Evolutionary conservation across 768 basidiomycete genomes (phyloP).

Genomic region (Rhizopogon salebrosus): DNA sequence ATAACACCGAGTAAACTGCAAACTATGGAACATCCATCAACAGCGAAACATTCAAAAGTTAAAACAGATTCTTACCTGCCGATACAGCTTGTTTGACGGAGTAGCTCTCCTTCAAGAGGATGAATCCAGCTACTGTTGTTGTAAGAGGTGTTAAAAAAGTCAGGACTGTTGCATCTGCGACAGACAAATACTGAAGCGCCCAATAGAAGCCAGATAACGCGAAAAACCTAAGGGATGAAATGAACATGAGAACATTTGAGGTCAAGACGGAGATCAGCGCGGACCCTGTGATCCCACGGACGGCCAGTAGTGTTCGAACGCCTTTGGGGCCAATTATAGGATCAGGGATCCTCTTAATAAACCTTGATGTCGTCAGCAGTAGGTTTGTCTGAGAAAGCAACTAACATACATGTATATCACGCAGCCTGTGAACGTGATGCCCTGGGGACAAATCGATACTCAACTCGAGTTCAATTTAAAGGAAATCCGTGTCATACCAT

Average conservation of each 20-base stretch:
- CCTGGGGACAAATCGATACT: slow-evolving; percentile 23
- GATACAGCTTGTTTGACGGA: slow-evolving; percentile 51
- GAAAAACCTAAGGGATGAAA: slow-evolving; percentile 53
- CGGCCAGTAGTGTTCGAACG: slow-evolving; percentile 50
- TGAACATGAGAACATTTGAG: not conserved
- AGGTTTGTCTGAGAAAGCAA: not conserved
- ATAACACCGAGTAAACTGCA: slow-evolving; percentile 72
- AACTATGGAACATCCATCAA: slow-evolving; percentile 27
- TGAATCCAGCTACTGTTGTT: slow-evolving; percentile 55
- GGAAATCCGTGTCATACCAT: slow-evolving; percentile 43
- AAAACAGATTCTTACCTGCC: slow-evolving; percentile 30
- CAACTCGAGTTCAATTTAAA: not conserved
- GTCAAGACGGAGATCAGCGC: slow-evolving; percentile 8
- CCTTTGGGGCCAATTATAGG: slow-evolving; percentile 67
- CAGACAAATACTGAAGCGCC: slow-evolving; percentile 66
- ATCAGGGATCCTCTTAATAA: slow-evolving; percentile 39
- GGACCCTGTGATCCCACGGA: slow-evolving; percentile 61
- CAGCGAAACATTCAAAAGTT: not conserved
- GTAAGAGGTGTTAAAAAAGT: slow-evolving; percentile 69
- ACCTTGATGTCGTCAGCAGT: slow-evolving; percentile 18
- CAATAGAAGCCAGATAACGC: slow-evolving; percentile 65
- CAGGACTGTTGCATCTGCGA: slow-evolving; percentile 75
- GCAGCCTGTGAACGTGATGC: slow-evolving; percentile 48
- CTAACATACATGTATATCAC: slow-evolving; percentile 42
- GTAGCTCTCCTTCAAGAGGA: slow-evolving; percentile 61